Evolutionary conservation across 192 early-diverging fungal species (phyloP), one percentile per base, ranked within the genome.

Genomic region (Podila horticola): DNA sequence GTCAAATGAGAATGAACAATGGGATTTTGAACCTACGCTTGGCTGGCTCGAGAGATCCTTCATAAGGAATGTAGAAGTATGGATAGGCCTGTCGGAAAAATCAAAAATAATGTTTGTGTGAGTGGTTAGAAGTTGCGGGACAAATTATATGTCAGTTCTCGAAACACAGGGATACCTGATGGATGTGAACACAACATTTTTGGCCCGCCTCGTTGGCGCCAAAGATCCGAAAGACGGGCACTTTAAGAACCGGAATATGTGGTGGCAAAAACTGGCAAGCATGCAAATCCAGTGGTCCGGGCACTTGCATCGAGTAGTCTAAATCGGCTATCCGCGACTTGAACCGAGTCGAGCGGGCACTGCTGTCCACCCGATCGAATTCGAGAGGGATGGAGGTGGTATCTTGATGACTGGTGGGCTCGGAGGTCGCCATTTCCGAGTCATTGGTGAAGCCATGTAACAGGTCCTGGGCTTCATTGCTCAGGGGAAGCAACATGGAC

Each of bases 161-260:
- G 41, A 17, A 45, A 45, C 41, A 45, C 13, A 3, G 15, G 3
- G 17, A 34, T 75, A 93, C 92, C 75, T 93, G 89, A 64, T 98
- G 97, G 13, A 98, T 73, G 74, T 96, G 95, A n/a, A 96, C 57
- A 79, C 93, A 94, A 19, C 87, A 85, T 69, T 91, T 90, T 85
- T 96, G 95, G 0, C 92, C 92, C 36, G 67, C 79, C 33, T 70
- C 77, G 5, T 93, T 93, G 0, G 91, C 75, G 3, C 95, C 95
- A 82, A 93, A 98, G n/a, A 97, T 84, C 12, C 97, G 87, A 61
- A 98, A 74, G 8, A 95, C 86, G n/a, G 93, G 91, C 11, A 93
- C 93, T 45, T 85, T 84, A 12, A 74, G 49, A 38, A 88, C 38
- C 6, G 87, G 83, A 12, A 86, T 85, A 59, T 83, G 65, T 26